Conservation (phyloP, 345 rosid species). For the Populus deltoides region DNA sequence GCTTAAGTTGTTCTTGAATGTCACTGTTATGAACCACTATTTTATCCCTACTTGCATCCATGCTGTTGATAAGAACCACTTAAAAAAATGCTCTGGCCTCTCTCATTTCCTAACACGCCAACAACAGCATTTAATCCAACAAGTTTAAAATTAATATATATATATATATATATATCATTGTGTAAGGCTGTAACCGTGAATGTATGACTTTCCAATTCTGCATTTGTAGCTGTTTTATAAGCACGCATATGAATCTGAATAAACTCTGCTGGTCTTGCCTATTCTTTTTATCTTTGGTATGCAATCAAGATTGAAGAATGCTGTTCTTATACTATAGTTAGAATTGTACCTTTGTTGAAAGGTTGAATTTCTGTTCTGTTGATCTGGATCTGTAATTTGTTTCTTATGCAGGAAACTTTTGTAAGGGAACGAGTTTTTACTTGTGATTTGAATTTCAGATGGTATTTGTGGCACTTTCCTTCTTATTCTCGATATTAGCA, state of each 20-base stretch:
- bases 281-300: background rate
- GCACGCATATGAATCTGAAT: background rate
- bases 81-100: background rate
- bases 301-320: background rate
- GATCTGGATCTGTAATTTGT: background rate
- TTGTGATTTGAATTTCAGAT: background rate
- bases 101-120: background rate
- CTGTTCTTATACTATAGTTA: background rate
- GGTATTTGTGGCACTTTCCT: conserved; percentile 8
- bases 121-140: background rate
- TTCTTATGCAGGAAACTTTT: conserved; percentile 2
- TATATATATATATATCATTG: background rate
- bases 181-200: background rate
- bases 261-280: background rate
- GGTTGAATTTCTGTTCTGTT: too few relatives aligned
- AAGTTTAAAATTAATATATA: background rate
- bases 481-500: background rate
- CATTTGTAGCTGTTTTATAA: background rate
- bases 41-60: background rate
- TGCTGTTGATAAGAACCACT: background rate
- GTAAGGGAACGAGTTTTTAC: background rate
- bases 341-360: background rate
- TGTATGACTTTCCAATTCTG: background rate
- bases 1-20: background rate
- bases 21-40: background rate